A percentile compares a stretch with the other conserved stretches of the same genome.
These are phyloP conservation scores for Aureobasidium sp. DNA, from an alignment of 2,329 filamentous ascomycete species.

Conservation along the genomic window DNA sequence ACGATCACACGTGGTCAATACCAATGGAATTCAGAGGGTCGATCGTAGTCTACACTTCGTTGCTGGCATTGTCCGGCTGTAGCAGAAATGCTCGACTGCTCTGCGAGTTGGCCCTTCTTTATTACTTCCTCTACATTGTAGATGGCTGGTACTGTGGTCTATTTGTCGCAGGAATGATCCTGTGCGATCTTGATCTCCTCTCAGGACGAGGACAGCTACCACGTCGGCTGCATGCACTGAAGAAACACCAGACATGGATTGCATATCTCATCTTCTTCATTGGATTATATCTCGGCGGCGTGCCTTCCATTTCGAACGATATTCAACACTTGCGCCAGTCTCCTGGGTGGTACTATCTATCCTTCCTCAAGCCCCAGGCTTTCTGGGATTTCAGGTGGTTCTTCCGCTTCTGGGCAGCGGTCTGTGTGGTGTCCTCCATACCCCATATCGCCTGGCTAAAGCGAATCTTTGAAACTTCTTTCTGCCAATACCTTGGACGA, in stretches of 20 bases:
- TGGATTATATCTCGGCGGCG: constrained; percentile 43
- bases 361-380: constrained; percentile 32
- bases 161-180: constrained; percentile 53
- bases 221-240: constrained; percentile 35
- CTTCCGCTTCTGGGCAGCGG: constrained; percentile 53
- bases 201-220: constrained; percentile 44
- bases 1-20: constrained; percentile 55
- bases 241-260: constrained; percentile 42
- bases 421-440: constrained; percentile 44
- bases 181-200: constrained; percentile 53
- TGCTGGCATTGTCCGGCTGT: constrained; percentile 49
- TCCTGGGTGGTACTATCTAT: constrained; percentile 51
- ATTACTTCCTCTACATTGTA: constrained; percentile 16
- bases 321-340: not conserved
- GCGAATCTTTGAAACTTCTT: constrained; percentile 45
- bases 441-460: constrained; percentile 47
- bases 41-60: constrained; percentile 50
- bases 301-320: constrained; percentile 4
- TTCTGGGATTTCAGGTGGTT: constrained; percentile 29
- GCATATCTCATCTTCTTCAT: constrained; percentile 41
- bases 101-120: constrained; percentile 44
- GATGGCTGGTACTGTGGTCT: constrained; percentile 43
- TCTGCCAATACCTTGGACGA: constrained; percentile 51
- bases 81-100: constrained; percentile 46
- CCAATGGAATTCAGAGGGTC: constrained; percentile 57